These are phyloP conservation scores for Diplosphaera chodatii DNA, from an alignment of 139 green algal species.

Conservation along the genomic window DNA sequence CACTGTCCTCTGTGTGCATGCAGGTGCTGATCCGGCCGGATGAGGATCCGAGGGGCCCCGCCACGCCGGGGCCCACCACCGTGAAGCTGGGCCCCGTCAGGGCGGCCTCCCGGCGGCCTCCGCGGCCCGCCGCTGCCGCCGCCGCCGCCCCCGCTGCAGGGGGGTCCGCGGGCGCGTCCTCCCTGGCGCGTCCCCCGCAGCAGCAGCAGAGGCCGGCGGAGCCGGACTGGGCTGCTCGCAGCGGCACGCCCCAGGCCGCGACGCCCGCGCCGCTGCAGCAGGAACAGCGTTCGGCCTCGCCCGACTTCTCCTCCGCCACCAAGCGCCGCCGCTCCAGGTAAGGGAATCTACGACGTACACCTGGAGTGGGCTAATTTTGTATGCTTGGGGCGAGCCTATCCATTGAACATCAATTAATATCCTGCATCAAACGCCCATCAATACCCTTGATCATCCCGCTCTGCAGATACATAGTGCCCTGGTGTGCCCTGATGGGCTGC, in stretches of 20 bases:
- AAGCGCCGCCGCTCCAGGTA: not conserved
- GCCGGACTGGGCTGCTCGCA: not conserved
- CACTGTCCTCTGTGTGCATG: no score
- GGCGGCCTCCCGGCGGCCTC: not conserved
- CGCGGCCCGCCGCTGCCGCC: not conserved
- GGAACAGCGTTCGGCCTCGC: not conserved
- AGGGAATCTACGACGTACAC: not conserved
- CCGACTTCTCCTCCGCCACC: not conserved
- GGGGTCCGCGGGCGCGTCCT: no score
- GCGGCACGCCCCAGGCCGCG: not conserved
- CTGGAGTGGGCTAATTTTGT: no score
- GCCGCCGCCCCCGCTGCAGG: not conserved
- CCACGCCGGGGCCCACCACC: not conserved
- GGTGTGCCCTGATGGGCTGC: no score
- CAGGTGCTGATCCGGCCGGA: slow-evolving; percentile 19
- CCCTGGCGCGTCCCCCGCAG: slow-evolving; percentile 2
- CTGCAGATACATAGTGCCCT: no score
- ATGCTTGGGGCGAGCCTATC: no score
- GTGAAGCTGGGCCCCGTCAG: not conserved
- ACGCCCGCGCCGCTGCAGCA: not conserved
- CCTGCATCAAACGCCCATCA: no score
- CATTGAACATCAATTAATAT: no score
- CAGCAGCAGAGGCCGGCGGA: no score
- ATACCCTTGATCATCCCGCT: no score
- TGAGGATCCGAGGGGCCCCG: not conserved